Conservation (phyloP, 257 asterid species). For the Thymus mandschuricus region DNA sequence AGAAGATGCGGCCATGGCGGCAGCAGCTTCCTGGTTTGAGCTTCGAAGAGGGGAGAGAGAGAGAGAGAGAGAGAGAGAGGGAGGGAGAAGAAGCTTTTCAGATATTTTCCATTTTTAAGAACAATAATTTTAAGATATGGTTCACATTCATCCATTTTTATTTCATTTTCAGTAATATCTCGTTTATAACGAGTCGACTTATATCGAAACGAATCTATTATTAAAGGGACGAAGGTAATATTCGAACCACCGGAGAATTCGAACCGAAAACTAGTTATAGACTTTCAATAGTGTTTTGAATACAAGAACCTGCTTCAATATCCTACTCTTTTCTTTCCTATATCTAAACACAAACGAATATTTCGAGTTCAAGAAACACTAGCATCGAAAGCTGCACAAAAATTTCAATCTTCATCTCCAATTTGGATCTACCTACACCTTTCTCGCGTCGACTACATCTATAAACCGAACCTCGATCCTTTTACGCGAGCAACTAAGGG, state of each 20-base stretch:
- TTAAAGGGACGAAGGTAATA: no score
- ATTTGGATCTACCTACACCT: background rate
- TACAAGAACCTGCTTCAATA: background rate
- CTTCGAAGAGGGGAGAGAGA: background rate
- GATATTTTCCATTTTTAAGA: slow-evolving; percentile 32
- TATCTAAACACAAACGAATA: slow-evolving; percentile 8
- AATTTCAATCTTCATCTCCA: slow-evolving; percentile 25
- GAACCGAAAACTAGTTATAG: background rate
- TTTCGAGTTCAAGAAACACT: background rate
- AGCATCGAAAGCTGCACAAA: slow-evolving; percentile 13
- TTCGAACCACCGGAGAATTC: no score
- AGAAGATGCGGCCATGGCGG: slow-evolving; percentile 40
- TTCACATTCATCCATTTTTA: background rate
- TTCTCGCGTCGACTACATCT: slow-evolving; percentile 6
- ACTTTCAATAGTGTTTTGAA: background rate
- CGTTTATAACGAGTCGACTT: no score
- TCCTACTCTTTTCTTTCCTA: slow-evolving; percentile 1
- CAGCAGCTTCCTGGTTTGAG: background rate
- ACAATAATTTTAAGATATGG: background rate
- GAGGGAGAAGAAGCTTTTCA: background rate
- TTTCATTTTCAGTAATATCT: no score
- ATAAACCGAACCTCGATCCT: slow-evolving; percentile 46
- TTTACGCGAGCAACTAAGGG: slow-evolving; percentile 68
- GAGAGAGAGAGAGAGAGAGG: background rate
- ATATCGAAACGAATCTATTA: no score